A percentile compares a stretch with the other conserved stretches of the same genome.
Evolutionary conservation across 2,329 filamentous ascomycete genomes (phyloP).

Genomic region (Xylaria sp.): DNA sequence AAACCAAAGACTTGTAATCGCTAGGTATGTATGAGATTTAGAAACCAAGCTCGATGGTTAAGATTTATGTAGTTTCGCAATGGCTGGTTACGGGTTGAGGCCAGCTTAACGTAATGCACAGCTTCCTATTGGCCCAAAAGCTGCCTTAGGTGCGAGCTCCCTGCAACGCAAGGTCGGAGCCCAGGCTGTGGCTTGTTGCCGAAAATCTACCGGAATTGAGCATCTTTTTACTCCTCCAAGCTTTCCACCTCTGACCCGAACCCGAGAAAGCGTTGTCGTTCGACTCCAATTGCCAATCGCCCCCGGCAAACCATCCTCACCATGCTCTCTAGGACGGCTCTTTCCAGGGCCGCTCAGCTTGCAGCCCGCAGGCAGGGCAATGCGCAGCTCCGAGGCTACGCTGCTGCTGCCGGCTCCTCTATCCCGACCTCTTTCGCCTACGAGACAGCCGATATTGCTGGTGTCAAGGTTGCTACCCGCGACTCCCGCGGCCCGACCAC

Average conservation of each 20-base stretch:
- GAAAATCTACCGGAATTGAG: slow-evolving; percentile 49
- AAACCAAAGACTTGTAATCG: too few relatives aligned
- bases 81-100: slow-evolving; percentile 4
- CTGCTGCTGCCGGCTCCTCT: slow-evolving; percentile 63
- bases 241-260: slow-evolving; percentile 38
- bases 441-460: slow-evolving; percentile 84
- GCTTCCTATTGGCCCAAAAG: slow-evolving; percentile 31
- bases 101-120: slow-evolving; percentile 25
- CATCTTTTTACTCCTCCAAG: slow-evolving; percentile 47
- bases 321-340: slow-evolving; percentile 71
- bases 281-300: slow-evolving; percentile 61
- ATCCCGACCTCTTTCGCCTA: slow-evolving; percentile 79
- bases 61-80: not conserved
- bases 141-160: slow-evolving; percentile 10
- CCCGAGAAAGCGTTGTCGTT: slow-evolving; percentile 43
- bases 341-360: slow-evolving; percentile 68
- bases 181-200: slow-evolving; percentile 37
- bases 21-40: too few relatives aligned
- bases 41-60: too few relatives aligned
- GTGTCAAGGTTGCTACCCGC: slow-evolving; percentile 92
- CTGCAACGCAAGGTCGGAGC: slow-evolving; percentile 7
- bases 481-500: slow-evolving; percentile 89
- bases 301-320: slow-evolving; percentile 65
- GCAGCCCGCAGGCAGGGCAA: slow-evolving; percentile 66
- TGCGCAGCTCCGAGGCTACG: slow-evolving; percentile 64